These are phyloP conservation scores for Terana coerulea DNA, from an alignment of 768 basidiomycete species.

Conservation along the genomic window DNA sequence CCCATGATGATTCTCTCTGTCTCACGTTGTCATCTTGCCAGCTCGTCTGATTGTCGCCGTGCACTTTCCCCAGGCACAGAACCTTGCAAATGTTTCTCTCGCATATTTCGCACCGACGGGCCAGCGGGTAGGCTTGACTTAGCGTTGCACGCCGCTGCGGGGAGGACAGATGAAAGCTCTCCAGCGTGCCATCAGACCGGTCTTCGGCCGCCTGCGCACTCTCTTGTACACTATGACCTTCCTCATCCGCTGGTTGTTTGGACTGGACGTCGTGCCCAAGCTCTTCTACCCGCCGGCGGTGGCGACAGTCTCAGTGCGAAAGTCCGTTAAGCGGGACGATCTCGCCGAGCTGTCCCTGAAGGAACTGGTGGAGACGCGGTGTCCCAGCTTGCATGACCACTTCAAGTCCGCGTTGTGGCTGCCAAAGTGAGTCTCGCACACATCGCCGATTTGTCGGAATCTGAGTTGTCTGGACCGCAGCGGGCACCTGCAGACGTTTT, in stretches of 20 bases:
- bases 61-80: no score
- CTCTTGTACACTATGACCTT: slow-evolving; percentile 16
- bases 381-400: slow-evolving; percentile 25
- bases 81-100: no score
- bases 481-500: slow-evolving; percentile 63
- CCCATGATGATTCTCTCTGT: no score
- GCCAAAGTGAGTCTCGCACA: slow-evolving; percentile 20
- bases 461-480: slow-evolving; percentile 26
- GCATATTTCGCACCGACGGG: no score
- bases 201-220: not conserved
- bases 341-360: slow-evolving; percentile 16
- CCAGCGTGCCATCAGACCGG: not conserved
- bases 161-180: no score
- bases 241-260: slow-evolving; percentile 19
- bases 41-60: no score
- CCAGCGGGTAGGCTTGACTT: no score
- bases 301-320: slow-evolving; percentile 16
- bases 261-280: slow-evolving; percentile 16
- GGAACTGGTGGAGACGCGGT: slow-evolving; percentile 21
- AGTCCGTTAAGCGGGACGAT: slow-evolving; percentile 8
- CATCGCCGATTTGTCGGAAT: not conserved
- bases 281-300: slow-evolving; percentile 20
- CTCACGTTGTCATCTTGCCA: no score
- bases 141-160: no score
- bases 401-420: slow-evolving; percentile 31